These are phyloP conservation scores for Microcera coccophila DNA, from an alignment of 2,329 filamentous ascomycete species.

Conservation along the genomic window DNA sequence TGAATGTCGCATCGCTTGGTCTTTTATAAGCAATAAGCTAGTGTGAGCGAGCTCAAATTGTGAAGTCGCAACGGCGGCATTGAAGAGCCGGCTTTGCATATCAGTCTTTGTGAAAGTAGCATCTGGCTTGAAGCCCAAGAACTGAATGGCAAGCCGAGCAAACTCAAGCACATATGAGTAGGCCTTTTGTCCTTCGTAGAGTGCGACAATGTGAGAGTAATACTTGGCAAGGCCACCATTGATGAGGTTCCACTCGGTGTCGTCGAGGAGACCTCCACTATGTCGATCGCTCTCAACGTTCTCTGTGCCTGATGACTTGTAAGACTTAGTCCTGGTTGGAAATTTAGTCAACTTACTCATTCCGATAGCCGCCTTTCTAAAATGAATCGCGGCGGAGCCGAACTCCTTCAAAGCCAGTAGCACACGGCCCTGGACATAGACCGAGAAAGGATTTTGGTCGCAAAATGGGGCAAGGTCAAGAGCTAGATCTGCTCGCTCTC, in stretches of 20 bases:
- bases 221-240: conserved; percentile 77
- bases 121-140: conserved; percentile 37
- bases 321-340: conserved; percentile 17
- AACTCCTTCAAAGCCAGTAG: conserved; percentile 70
- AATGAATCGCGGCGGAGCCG: conserved; percentile 67
- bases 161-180: conserved; percentile 84
- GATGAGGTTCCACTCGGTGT: conserved; percentile 66
- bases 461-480: conserved; percentile 55
- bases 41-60: conserved; percentile 81
- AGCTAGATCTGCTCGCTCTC: conserved; percentile 57
- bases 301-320: conserved; percentile 39
- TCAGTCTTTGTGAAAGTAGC: conserved; percentile 55
- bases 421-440: conserved; percentile 81
- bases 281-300: conserved; percentile 49
- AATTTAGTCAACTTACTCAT: conserved; percentile 60
- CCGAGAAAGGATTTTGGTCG: conserved; percentile 58
- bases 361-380: conserved; percentile 77
- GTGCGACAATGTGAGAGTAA: conserved; percentile 76
- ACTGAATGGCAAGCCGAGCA: conserved; percentile 69
- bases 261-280: conserved; percentile 66
- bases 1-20: conserved; percentile 66
- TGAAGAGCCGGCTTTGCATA: conserved; percentile 79
- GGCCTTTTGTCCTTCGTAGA: conserved; percentile 75
- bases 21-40: conserved; percentile 68
- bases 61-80: conserved; percentile 71